Evolutionary conservation across 2,329 filamentous ascomycete genomes (phyloP).

Genomic region (Penicillium sp.): DNA sequence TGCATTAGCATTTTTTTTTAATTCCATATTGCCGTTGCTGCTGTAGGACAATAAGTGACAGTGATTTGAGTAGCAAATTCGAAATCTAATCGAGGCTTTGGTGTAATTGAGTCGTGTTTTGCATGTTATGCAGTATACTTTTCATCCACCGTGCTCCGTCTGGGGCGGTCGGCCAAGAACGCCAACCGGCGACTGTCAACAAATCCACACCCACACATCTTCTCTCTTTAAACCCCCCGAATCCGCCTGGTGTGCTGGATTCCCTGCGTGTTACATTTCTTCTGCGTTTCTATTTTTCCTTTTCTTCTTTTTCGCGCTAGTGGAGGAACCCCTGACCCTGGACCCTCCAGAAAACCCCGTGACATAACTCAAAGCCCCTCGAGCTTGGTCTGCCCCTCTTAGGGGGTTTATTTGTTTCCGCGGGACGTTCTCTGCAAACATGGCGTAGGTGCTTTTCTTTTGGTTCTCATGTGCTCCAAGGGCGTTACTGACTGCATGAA

Average conservation of each 20-base stretch:
- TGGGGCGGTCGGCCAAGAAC: slow-evolving; percentile 22
- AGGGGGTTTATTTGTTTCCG: slow-evolving; percentile 20
- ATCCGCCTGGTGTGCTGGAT: slow-evolving; percentile 4
- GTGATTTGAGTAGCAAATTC: not conserved
- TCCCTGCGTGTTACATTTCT: slow-evolving; percentile 4
- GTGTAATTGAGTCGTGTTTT: not conserved
- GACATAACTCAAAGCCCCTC: slow-evolving; percentile 8
- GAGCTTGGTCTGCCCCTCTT: slow-evolving; percentile 24
- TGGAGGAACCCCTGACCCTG: slow-evolving; percentile 20
- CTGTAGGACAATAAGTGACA: not conserved
- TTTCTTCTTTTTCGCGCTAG: slow-evolving; percentile 3
- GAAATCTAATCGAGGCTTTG: not conserved
- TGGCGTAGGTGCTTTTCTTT: slow-evolving; percentile 46
- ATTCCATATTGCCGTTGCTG: not conserved
- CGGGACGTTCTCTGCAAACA: slow-evolving; percentile 31
- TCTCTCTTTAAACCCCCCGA: slow-evolving; percentile 5
- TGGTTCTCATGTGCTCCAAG: not conserved
- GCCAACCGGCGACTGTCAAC: slow-evolving; percentile 25
- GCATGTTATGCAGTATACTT: not conserved
- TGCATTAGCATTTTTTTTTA: not conserved
- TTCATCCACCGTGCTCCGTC: not conserved
- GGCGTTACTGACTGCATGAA: slow-evolving; percentile 14
- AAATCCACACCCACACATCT: slow-evolving; percentile 19
- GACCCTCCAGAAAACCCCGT: slow-evolving; percentile 11
- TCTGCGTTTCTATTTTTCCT: slow-evolving; percentile 1